Evolutionary conservation across 495 filamentous ascomycete species (phyloP).

Genomic region (Acidiella bohemica): DNA sequence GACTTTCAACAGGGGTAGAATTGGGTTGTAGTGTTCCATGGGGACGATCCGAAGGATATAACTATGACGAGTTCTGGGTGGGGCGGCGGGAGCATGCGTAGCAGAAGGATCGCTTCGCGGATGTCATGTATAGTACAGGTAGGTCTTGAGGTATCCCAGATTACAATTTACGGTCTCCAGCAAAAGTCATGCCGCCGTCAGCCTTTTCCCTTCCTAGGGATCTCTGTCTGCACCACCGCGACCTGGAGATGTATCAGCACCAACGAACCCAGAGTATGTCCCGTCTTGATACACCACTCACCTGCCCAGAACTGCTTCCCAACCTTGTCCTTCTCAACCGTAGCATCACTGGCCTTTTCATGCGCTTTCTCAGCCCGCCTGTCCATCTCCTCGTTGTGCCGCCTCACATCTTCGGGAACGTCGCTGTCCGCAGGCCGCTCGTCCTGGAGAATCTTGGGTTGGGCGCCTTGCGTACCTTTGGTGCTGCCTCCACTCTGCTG

Average conservation of each 20-base stretch:
- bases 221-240: conserved; percentile 1
- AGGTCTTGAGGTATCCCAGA: no score
- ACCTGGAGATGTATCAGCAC: no score
- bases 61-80: no score
- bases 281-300: conserved; percentile 14
- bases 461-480: conserved; percentile 22
- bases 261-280: background rate
- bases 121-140: no score
- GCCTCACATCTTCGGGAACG: conserved; percentile 30
- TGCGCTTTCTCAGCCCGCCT: conserved; percentile 33
- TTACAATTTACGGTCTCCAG: no score
- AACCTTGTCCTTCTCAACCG: conserved; percentile 26
- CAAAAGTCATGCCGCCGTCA: no score
- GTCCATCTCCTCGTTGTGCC: conserved; percentile 51
- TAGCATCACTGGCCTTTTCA: conserved; percentile 19
- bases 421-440: conserved; percentile 29
- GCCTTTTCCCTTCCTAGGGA: background rate
- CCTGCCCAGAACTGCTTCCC: conserved; percentile 24
- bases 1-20: no score
- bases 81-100: no score
- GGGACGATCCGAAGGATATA: no score
- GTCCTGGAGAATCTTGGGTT: conserved; percentile 35
- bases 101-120: no score
- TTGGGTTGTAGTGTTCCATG: no score
- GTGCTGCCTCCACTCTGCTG: conserved; percentile 4